These are phyloP conservation scores for Vitis rotundifolia DNA, from an alignment of 164 flowering plant species.

Conservation along the genomic window DNA sequence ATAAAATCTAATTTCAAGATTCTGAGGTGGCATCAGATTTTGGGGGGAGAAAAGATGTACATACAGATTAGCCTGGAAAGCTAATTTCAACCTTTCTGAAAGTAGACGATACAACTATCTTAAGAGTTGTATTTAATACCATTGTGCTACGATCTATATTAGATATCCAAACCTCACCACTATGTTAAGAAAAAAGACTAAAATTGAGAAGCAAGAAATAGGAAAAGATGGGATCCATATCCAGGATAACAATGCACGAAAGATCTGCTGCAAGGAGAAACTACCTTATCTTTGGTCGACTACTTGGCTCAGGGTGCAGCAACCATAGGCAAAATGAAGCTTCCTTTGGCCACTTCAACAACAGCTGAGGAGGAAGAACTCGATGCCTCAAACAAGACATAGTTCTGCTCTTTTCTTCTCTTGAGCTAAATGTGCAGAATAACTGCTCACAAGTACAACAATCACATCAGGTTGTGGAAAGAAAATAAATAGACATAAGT, in stretches of 20 bases:
- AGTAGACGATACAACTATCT: no score
- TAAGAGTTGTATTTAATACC: no score
- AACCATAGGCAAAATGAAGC: conserved; percentile 96
- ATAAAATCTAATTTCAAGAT: no score
- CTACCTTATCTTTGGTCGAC: conserved; percentile 83
- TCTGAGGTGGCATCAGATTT: no score
- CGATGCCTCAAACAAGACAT: conserved; percentile 92
- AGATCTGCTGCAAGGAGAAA: not conserved
- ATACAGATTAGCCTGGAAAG: no score
- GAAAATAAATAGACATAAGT: not conserved
- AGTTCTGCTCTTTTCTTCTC: conserved; percentile 79
- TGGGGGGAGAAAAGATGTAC: no score
- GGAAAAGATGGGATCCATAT: no score
- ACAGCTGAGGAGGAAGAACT: conserved; percentile 88
- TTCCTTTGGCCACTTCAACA: conserved; percentile 91
- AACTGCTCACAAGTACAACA: conserved; percentile 48
- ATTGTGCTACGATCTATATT: no score
- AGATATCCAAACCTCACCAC: no score
- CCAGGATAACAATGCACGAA: not conserved
- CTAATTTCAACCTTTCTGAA: no score
- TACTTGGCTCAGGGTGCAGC: conserved; percentile 84
- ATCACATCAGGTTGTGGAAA: conserved; percentile 5
- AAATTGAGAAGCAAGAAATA: no score
- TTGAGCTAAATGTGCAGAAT: conserved; percentile 71
- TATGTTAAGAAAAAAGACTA: no score